Evolutionary conservation across 305 asterid genomes (phyloP).

Genomic region (Nicotiana rustica): DNA sequence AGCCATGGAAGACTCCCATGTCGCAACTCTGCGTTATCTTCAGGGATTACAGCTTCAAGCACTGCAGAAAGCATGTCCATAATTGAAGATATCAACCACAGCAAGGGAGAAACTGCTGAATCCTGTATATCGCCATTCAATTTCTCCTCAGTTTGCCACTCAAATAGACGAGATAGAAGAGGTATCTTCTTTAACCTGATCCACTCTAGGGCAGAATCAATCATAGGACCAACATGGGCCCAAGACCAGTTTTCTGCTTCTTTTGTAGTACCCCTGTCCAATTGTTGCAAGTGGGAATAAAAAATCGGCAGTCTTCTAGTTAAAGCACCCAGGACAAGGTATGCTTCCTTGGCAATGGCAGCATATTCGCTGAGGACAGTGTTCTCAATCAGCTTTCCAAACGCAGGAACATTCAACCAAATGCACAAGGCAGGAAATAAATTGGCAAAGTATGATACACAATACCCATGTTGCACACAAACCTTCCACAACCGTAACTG

Average conservation of each 20-base stretch:
- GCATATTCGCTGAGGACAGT: conserved; percentile 69
- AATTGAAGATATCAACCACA: conserved; percentile 83
- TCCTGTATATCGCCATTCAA: conserved; percentile 45
- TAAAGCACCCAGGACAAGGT: conserved; percentile 73
- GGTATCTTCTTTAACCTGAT: conserved; percentile 54
- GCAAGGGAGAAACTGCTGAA: conserved; percentile 55
- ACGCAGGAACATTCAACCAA: conserved; percentile 75
- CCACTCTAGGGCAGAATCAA: conserved; percentile 84
- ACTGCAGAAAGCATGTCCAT: conserved; percentile 69
- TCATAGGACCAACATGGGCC: conserved; percentile 69
- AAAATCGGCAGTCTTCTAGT: conserved; percentile 78
- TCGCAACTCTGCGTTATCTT: conserved; percentile 47
- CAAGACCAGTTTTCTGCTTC: conserved; percentile 70
- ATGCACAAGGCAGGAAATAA: conserved; percentile 71
- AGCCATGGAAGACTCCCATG: conserved; percentile 68
- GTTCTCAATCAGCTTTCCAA: conserved; percentile 60
- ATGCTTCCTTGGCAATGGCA: conserved; percentile 76
- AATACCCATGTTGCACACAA: conserved; percentile 69
- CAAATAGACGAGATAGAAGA: conserved; percentile 47
- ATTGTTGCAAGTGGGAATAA: conserved; percentile 52
- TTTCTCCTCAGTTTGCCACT: conserved; percentile 46
- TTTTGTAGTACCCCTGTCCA: conserved; percentile 38
- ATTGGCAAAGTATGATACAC: conserved; percentile 67
- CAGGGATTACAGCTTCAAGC: conserved; percentile 74
- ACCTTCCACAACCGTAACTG: conserved; percentile 90